phyloP scores from a whole-genome alignment of 345 rosid genomes.

The Citrus hindsii region DNA sequence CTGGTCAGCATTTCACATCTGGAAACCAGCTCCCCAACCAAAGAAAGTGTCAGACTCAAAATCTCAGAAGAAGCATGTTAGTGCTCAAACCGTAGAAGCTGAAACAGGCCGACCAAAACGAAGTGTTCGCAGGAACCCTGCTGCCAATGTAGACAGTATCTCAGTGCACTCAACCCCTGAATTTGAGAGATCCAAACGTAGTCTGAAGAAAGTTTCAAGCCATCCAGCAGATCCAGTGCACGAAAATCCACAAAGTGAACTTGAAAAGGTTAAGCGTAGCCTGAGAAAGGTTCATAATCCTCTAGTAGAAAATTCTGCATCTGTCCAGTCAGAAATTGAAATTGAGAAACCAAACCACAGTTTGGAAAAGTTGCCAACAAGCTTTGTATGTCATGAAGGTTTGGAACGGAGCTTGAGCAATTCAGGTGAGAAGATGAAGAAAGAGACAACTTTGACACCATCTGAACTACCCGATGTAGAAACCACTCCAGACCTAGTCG shows the following conservation, averaged over 20 bases:
- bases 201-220: slow-evolving; percentile 50
- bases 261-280: slow-evolving; percentile 87
- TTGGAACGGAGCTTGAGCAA: slow-evolving; percentile 25
- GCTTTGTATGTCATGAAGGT: slow-evolving; percentile 27
- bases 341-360: slow-evolving; percentile 48
- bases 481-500: slow-evolving; percentile 32
- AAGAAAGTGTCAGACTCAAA: slow-evolving; percentile 43
- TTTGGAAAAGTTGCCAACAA: slow-evolving; percentile 42
- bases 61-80: slow-evolving; percentile 45
- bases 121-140: slow-evolving; percentile 56
- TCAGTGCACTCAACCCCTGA: slow-evolving; percentile 46
- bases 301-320: slow-evolving; percentile 48
- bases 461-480: slow-evolving; percentile 29
- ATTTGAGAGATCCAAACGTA: slow-evolving; percentile 71
- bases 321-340: slow-evolving; percentile 53
- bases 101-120: slow-evolving; percentile 64
- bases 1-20: slow-evolving; percentile 73
- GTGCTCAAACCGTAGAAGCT: slow-evolving; percentile 42
- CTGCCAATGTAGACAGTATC: slow-evolving; percentile 43
- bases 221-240: slow-evolving; percentile 51
- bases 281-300: slow-evolving; percentile 89
- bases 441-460: slow-evolving; percentile 20
- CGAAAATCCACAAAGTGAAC: slow-evolving; percentile 78
- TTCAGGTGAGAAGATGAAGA: slow-evolving; percentile 22
- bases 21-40: slow-evolving; percentile 72